Base-by-base conservation (phyloP, 768 basidiomycete genomes). In the Tulasnella sp. region DNA sequence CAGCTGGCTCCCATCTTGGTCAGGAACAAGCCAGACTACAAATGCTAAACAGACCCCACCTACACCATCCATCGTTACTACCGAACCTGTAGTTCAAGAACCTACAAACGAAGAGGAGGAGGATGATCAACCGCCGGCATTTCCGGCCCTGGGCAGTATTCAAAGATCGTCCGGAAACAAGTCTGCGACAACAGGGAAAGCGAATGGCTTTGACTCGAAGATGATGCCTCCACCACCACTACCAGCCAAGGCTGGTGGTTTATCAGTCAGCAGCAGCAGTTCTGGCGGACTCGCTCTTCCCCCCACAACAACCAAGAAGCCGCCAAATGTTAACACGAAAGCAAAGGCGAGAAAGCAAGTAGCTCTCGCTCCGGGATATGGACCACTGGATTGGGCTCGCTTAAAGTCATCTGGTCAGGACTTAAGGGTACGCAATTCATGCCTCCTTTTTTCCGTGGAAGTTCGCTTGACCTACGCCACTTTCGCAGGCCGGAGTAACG, bases 321-420 rank as follows among this genome's bases (percentile, higher is more conserved):
- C 86, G 22, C 90, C 89, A 80, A 87, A 89, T 18, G 84, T 87
- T 8, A 93, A 92, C 83, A 91, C 88, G 83, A 83, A 84, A 74
- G 83, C 83, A 28, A 84, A 83, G 75, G 86, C 84, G 77, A 87
- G 91, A 31, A 90, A 88, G 42, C 98, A 97, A 87, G 96, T 98
- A 0, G 94, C 92, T 6, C 89, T 99, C 5, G 92, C 94, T 16
- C 97, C 97, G 1, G 98, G 98, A 8, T 93, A 93, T 85, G 94
- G 95, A 81, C 92, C 96, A 14, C 86, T 99, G 41, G 98, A 99
- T 86, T 99, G 97, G 97, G 96, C 96, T 1, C 91, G 89, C 72
- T 86, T 98, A 80, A 96, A 97, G 85, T 87, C 91, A 4, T 95
- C 93, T 7, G 96, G 96, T 1, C 84, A 87, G 78, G 92, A 98